These are phyloP conservation scores for Exserohilum turcica DNA, from an alignment of 2,329 filamentous ascomycete genomes.

Conservation along the genomic window DNA sequence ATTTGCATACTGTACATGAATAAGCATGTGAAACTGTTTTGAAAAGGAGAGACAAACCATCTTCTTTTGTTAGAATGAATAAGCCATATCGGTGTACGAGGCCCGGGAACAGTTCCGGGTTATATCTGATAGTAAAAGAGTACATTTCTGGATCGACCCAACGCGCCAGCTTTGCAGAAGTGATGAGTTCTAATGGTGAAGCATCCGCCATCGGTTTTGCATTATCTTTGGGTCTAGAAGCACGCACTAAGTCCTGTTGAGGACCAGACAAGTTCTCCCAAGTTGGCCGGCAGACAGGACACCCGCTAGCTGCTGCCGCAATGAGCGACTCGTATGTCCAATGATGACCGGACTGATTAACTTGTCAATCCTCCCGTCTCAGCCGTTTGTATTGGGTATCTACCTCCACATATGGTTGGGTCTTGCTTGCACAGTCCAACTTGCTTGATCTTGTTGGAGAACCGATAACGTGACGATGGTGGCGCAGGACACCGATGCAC, in stretches of 20 bases:
- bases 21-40: background rate
- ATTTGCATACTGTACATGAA: background rate
- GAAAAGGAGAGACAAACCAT: background rate
- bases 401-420: background rate
- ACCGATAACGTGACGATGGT: background rate
- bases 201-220: background rate
- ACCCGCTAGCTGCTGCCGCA: background rate
- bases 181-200: background rate
- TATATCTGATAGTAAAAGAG: background rate
- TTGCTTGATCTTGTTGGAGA: too few relatives aligned
- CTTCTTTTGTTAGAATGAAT: background rate
- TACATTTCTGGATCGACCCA: fast-evolving
- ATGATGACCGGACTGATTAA: background rate
- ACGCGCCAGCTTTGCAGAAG: background rate
- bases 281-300: background rate
- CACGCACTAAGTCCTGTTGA: background rate
- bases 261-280: background rate
- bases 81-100: background rate
- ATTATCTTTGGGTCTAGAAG: background rate
- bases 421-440: too few relatives aligned
- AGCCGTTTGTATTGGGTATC: background rate
- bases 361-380: background rate
- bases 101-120: background rate
- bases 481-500: background rate
- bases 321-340: background rate